phyloP scores from a whole-genome alignment of 139 green algal species.

The Picochlorum sp. region DNA sequence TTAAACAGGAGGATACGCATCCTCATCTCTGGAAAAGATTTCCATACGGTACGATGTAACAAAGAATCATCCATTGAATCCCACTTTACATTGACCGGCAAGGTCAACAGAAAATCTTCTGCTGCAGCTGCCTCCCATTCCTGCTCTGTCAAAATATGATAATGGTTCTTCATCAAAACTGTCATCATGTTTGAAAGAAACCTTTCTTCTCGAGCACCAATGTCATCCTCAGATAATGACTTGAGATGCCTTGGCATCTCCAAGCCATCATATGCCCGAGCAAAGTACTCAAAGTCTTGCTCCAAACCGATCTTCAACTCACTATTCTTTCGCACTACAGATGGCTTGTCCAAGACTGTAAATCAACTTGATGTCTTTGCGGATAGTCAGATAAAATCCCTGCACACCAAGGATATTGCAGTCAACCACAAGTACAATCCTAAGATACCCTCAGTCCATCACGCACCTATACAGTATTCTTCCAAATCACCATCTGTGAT shows the following conservation, averaged over 20 bases:
- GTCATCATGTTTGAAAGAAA: slow-evolving; percentile 55
- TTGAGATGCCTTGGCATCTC: background rate
- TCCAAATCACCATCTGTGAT: slow-evolving; percentile 17
- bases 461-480: slow-evolving; percentile 17
- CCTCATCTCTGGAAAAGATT: slow-evolving; percentile 9
- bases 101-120: slow-evolving; percentile 60
- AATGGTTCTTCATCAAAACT: slow-evolving; percentile 54
- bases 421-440: background rate
- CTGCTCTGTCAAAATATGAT: slow-evolving; percentile 40
- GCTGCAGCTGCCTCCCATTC: slow-evolving; percentile 55
- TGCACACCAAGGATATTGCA: background rate
- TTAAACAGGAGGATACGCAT: slow-evolving; percentile 16
- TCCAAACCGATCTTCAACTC: background rate
- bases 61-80: slow-evolving; percentile 44
- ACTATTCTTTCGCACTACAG: background rate
- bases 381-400: background rate
- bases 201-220: slow-evolving; percentile 42
- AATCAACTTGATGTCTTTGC: background rate
- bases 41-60: slow-evolving; percentile 42
- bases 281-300: slow-evolving; percentile 12
- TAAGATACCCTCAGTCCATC: background rate
- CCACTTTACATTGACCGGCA: slow-evolving; percentile 62
- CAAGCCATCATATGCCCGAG: background rate
- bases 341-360: background rate
- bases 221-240: slow-evolving; percentile 3